Evolutionary conservation across 176 grass and related monocot genomes (phyloP).

Genomic region (Juncus inflexus): DNA sequence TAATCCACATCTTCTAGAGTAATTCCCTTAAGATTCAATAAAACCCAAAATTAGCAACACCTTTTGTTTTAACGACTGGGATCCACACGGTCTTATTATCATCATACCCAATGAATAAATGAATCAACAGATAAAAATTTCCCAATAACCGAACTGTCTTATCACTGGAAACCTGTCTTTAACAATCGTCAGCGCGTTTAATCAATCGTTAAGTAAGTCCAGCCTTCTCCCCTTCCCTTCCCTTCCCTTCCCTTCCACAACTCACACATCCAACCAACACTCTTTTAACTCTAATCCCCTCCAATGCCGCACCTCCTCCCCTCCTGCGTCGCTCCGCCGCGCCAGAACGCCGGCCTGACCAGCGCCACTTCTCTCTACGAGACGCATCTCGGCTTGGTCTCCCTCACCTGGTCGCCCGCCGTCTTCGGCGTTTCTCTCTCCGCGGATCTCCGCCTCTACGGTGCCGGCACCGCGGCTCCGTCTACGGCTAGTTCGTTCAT

Average conservation of each 20-base stretch:
- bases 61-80: no score
- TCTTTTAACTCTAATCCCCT: background rate
- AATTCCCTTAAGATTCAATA: no score
- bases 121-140: no score
- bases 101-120: no score
- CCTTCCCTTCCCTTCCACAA: background rate
- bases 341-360: conserved; percentile 35
- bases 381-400: conserved; percentile 69
- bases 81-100: no score
- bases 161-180: no score
- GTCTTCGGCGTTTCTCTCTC: conserved; percentile 67
- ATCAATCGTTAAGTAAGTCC: no score
- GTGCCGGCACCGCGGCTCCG: background rate
- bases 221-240: background rate
- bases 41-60: no score
- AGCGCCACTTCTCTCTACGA: conserved; percentile 75
- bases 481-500: conserved; percentile 34
- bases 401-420: conserved; percentile 80
- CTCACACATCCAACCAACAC: background rate
- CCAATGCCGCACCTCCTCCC: conserved; percentile 53
- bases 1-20: no score
- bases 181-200: no score
- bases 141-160: no score
- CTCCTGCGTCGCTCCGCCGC: conserved; percentile 27
- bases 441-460: conserved; percentile 52